A percentile compares a stretch with the other conserved stretches of the same genome.
phyloP scores from a whole-genome alignment of 306 rosid genomes.

The Medicago lupulina region DNA sequence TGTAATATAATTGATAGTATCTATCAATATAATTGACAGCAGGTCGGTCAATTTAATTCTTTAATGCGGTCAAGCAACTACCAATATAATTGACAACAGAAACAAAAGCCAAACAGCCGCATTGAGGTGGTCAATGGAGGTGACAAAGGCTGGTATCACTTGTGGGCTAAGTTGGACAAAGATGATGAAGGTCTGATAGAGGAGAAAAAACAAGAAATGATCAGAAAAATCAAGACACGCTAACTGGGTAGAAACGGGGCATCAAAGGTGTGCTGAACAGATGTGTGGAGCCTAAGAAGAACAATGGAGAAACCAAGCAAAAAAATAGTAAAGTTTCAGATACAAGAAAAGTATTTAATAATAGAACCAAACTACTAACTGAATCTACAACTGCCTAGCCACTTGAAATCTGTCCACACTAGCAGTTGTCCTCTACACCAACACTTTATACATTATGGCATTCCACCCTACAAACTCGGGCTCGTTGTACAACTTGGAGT shows the following conservation, averaged over 20 bases:
- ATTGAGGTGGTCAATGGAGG: background rate
- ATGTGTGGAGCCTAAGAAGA: too few species aligned
- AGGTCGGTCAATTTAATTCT: too few species aligned
- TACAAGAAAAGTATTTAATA: background rate
- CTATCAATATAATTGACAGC: background rate
- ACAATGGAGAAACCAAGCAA: too few species aligned
- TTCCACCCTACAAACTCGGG: background rate
- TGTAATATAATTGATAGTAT: background rate
- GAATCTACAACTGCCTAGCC: conserved; percentile 11
- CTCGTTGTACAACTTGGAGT: background rate
- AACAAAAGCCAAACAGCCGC: too few species aligned
- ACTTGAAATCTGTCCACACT: background rate
- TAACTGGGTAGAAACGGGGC: background rate
- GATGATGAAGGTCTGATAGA: background rate
- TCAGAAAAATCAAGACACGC: background rate
- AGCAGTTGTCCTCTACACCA: background rate
- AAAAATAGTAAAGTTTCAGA: too few species aligned
- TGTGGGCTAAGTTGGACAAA: background rate
- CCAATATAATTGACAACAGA: background rate
- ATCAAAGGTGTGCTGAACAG: background rate
- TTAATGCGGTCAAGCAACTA: background rate
- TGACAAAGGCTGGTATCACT: background rate
- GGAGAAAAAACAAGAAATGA: background rate
- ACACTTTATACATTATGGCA: background rate
- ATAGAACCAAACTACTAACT: background rate